Conservation (phyloP, 2,329 filamentous ascomycete genomes). For the Thelonectria olida region DNA sequence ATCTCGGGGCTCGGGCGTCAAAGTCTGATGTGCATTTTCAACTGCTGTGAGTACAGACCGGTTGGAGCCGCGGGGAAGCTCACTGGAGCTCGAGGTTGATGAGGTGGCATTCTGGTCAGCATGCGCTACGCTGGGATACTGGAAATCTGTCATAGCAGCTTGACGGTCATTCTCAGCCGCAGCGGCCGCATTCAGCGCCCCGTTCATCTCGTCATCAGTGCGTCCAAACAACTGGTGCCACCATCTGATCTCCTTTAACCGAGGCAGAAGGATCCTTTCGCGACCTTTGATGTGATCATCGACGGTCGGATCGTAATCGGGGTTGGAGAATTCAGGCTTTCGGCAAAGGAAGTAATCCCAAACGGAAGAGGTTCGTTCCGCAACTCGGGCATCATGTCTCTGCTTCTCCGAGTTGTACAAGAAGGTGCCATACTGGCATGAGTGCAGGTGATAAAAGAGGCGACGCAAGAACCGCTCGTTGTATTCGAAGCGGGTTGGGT, state of each 20-base stretch:
- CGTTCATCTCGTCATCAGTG: slow-evolving; percentile 93
- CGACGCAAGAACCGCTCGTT: slow-evolving; percentile 93
- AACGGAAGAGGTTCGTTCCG: slow-evolving; percentile 82
- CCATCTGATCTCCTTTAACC: slow-evolving; percentile 83
- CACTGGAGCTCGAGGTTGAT: slow-evolving; percentile 47
- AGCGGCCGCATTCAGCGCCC: slow-evolving; percentile 63
- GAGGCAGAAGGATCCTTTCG: slow-evolving; percentile 86
- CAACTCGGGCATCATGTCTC: slow-evolving; percentile 73
- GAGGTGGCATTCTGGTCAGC: slow-evolving; percentile 39
- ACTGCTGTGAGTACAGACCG: slow-evolving; percentile 67
- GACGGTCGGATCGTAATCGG: slow-evolving; percentile 76
- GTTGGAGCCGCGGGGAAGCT: slow-evolving; percentile 49
- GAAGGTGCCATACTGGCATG: slow-evolving; percentile 97
- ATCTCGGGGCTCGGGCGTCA: slow-evolving; percentile 53
- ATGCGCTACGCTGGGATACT: slow-evolving; percentile 41
- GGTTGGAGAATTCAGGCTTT: slow-evolving; percentile 82
- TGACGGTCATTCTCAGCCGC: slow-evolving; percentile 56
- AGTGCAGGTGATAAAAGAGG: slow-evolving; percentile 91
- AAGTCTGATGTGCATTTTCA: slow-evolving; percentile 64
- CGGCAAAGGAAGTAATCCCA: slow-evolving; percentile 96
- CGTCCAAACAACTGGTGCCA: slow-evolving; percentile 91
- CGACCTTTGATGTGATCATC: slow-evolving; percentile 83
- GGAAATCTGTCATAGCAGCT: slow-evolving; percentile 47
- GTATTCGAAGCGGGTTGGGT: slow-evolving; percentile 92
- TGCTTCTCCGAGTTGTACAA: slow-evolving; percentile 95